Percentiles rank a stretch among this genome's conserved stretches.
phyloP scores from a whole-genome alignment of 257 asterid genomes.

The Solanum paucissectum region DNA sequence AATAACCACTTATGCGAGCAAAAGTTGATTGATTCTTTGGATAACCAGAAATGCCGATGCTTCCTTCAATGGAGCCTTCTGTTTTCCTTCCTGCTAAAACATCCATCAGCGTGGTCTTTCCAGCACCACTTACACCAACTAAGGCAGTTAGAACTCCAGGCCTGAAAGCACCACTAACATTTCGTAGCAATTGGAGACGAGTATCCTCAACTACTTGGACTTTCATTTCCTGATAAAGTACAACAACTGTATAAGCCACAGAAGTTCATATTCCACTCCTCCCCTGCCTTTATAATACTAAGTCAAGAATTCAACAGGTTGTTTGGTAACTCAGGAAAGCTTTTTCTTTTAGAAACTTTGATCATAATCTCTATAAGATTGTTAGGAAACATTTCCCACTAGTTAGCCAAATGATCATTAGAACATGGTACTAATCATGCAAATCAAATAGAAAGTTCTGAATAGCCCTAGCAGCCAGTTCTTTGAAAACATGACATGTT shows the following conservation, averaged over 20 bases:
- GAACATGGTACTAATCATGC: background rate
- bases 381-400: background rate
- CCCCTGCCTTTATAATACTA: background rate
- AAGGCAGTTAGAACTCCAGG: slow-evolving; percentile 81
- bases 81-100: slow-evolving; percentile 89
- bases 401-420: background rate
- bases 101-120: slow-evolving; percentile 85
- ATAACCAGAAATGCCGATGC: slow-evolving; percentile 60
- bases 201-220: slow-evolving; percentile 52
- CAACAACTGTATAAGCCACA: background rate
- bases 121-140: slow-evolving; percentile 90
- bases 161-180: slow-evolving; percentile 78
- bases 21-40: slow-evolving; percentile 80
- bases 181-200: slow-evolving; percentile 64
- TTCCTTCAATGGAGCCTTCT: slow-evolving; percentile 71
- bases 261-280: background rate
- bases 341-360: background rate
- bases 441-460: background rate
- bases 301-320: background rate
- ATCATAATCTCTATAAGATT: background rate
- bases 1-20: slow-evolving; percentile 80
- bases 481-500: background rate
- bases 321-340: background rate
- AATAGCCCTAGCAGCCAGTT: background rate
- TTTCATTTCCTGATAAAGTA: slow-evolving; percentile 59